Conservation (phyloP, 169 alveolate genomes). For the Eimeria praecox region DNA sequence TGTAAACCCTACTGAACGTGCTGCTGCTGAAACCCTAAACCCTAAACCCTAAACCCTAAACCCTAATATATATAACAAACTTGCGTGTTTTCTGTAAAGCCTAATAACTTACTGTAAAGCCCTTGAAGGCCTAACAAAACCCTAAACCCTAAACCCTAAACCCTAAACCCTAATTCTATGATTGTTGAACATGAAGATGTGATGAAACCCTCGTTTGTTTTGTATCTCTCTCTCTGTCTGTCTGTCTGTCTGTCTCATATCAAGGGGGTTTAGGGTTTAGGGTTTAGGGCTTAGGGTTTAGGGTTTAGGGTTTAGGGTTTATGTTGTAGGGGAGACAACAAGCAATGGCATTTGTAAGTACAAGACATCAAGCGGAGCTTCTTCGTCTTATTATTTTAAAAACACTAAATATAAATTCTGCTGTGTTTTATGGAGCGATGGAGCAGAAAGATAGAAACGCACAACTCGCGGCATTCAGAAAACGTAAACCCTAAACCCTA, state of each 20-base stretch:
- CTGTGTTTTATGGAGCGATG: slow-evolving; percentile 94
- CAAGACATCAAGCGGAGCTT: no score
- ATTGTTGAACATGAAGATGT: background rate
- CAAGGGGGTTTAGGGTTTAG: no score
- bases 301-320: no score
- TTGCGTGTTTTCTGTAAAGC: background rate
- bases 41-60: slow-evolving; percentile 4
- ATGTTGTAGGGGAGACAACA: slow-evolving; percentile 36
- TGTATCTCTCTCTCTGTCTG: no score
- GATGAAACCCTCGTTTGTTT: no score
- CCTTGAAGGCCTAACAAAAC: background rate
- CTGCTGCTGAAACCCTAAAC: background rate
- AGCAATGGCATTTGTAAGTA: slow-evolving; percentile 91
- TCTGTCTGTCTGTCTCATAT: no score
- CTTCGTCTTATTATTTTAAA: slow-evolving; percentile 85
- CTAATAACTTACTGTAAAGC: background rate
- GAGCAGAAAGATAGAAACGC: slow-evolving; percentile 89
- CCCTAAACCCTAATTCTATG: background rate
- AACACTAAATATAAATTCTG: slow-evolving; percentile 61
- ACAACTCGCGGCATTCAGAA: slow-evolving; percentile 72
- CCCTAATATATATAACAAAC: background rate
- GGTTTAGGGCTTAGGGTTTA: no score
- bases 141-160: slow-evolving; percentile 19
- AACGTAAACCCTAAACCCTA: slow-evolving; percentile 68
- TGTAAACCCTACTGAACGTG: no score